Evolutionary conservation across 192 early-diverging fungal genomes (phyloP).

Genomic region (Backusella westeae): DNA sequence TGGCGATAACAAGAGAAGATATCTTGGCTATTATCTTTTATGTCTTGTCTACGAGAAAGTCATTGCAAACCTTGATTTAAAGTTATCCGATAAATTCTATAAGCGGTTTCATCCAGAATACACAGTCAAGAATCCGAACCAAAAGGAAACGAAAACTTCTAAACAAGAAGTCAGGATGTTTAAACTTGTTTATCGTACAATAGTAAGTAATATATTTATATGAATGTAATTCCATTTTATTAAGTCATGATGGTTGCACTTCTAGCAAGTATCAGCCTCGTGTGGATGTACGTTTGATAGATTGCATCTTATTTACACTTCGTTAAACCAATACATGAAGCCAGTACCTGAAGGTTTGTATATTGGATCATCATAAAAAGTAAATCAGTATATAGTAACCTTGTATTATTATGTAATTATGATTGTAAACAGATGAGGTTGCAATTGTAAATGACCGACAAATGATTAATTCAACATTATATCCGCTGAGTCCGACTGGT

Average conservation of each 20-base stretch:
- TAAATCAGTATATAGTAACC: not conserved
- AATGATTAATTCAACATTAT: slow-evolving; percentile 1
- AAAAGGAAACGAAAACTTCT: not conserved
- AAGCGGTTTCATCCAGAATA: slow-evolving; percentile 18
- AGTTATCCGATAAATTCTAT: slow-evolving; percentile 12
- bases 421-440: not conserved
- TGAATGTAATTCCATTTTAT: not conserved
- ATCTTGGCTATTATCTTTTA: slow-evolving; percentile 16
- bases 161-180: not conserved
- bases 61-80: slow-evolving; percentile 14
- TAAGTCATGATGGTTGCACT: not conserved
- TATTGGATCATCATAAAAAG: not conserved
- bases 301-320: not conserved
- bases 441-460: not conserved
- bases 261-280: not conserved
- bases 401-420: not conserved
- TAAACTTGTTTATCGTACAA: not conserved
- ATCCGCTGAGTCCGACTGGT: slow-evolving; percentile 8
- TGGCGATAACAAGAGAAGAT: slow-evolving; percentile 1
- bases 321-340: not conserved
- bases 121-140: not conserved
- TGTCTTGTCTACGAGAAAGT: slow-evolving; percentile 5
- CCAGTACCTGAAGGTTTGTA: not conserved
- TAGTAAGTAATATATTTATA: not conserved
- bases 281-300: slow-evolving; percentile 11